Evolutionary conservation across 1,284 basidiomycete genomes (phyloP).

Genomic region (Vanrija sp.): DNA sequence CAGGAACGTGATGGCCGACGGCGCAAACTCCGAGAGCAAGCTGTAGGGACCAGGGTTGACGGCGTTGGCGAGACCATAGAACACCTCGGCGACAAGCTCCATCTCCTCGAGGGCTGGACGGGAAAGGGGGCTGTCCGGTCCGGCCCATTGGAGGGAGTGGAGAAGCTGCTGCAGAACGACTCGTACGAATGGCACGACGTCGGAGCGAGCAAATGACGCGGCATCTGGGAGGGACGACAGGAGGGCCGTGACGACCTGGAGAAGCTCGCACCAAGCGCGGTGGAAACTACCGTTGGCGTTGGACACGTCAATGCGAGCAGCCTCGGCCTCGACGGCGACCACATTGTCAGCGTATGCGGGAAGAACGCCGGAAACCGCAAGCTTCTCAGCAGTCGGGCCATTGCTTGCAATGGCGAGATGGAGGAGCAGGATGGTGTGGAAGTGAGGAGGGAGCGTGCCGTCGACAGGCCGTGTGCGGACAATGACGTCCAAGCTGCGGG

Average conservation of each 20-base stretch:
- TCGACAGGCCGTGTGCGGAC: constrained; percentile 51
- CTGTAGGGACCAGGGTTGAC: constrained; percentile 42
- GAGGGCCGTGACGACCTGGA: constrained; percentile 72
- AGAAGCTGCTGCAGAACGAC: constrained; percentile 77
- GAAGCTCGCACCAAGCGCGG: constrained; percentile 75
- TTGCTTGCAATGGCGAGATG: constrained; percentile 79
- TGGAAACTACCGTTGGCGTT: constrained; percentile 73
- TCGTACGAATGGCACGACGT: constrained; percentile 79
- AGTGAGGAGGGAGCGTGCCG: constrained; percentile 55
- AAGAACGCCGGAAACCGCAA: constrained; percentile 78
- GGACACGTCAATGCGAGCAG: constrained; percentile 67
- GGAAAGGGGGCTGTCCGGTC: constrained; percentile 63
- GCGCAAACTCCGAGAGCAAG: constrained; percentile 55
- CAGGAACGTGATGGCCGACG: constrained; percentile 58
- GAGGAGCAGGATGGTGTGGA: constrained; percentile 72
- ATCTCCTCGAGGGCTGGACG: constrained; percentile 72
- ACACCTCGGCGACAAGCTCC: constrained; percentile 69
- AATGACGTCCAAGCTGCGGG: constrained; percentile 69
- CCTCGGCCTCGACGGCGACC: constrained; percentile 68
- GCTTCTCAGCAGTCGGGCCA: constrained; percentile 70
- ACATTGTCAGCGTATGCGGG: constrained; percentile 77
- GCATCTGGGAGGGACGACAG: constrained; percentile 55
- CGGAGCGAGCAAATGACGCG: constrained; percentile 72
- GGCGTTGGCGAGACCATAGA: constrained; percentile 60
- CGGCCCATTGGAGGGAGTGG: constrained; percentile 71